Conservation (phyloP, 495 filamentous ascomycete species). For the Aspergillus bridgeri region DNA sequence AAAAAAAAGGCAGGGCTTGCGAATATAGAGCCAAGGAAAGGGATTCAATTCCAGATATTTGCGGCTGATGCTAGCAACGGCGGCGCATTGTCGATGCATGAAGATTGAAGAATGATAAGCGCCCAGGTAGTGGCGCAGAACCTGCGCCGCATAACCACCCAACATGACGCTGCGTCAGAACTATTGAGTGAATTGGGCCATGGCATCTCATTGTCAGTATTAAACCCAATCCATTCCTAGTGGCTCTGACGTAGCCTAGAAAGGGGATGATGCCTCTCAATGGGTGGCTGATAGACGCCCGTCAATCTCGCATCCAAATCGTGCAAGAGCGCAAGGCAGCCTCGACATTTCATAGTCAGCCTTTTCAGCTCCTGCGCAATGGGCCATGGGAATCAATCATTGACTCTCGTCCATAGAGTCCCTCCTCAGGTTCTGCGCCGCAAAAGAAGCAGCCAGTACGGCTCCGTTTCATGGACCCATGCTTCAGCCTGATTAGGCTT, state of each 20-base stretch:
- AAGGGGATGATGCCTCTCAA: background rate
- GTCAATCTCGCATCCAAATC: background rate
- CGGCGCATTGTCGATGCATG: background rate
- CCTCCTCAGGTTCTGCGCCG: background rate
- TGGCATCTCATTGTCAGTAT: background rate
- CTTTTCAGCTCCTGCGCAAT: background rate
- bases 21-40: background rate
- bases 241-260: background rate
- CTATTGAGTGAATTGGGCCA: background rate
- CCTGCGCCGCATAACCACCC: slow-evolving; percentile 6
- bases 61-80: background rate
- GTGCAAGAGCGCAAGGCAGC: background rate
- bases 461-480: background rate
- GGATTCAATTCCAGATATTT: background rate
- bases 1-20: no score
- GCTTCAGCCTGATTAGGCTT: background rate
- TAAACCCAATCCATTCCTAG: background rate
- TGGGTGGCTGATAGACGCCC: background rate
- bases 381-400: background rate
- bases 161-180: background rate
- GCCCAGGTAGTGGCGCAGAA: slow-evolving; percentile 7
- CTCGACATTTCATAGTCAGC: background rate
- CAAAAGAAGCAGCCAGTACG: background rate
- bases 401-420: background rate
- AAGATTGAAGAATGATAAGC: background rate